Conservation (phyloP, 202 grass and related monocot genomes). For the Eragrostis tef region DNA sequence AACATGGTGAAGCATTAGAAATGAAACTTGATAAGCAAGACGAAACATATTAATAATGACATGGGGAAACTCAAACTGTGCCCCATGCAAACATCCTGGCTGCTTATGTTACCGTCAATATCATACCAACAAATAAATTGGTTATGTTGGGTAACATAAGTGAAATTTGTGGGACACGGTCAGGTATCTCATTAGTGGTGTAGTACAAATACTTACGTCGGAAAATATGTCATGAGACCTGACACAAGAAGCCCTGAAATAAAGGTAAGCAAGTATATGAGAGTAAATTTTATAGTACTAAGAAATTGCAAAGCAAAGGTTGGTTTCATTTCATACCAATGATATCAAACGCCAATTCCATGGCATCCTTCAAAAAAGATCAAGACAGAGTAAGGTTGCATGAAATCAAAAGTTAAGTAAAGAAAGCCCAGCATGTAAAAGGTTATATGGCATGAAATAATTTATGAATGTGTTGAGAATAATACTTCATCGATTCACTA, state of each 20-base stretch:
- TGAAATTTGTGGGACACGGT: neutral
- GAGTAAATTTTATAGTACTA: neutral
- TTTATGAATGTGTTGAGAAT: too few species aligned
- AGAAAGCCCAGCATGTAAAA: neutral
- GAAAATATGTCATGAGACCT: neutral
- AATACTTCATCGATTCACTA: neutral
- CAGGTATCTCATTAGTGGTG: neutral
- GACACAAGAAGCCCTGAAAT: neutral
- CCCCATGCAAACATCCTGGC: neutral
- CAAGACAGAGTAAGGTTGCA: neutral
- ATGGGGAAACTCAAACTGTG: constrained; percentile 3
- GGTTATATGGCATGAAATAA: neutral
- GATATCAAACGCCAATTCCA: neutral
- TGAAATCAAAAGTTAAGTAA: neutral
- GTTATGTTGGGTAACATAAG: neutral
- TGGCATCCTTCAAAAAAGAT: neutral
- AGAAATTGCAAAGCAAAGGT: neutral
- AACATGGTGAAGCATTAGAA: constrained; percentile 4
- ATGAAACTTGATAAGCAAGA: neutral
- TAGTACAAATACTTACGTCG: neutral
- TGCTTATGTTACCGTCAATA: too few species aligned
- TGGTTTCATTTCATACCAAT: constrained; percentile 1
- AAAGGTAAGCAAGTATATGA: neutral
- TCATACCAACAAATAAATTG: neutral
- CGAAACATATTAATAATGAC: neutral